Evolutionary conservation across 2,329 filamentous ascomycete species (phyloP).

Genomic region (Tympanopsis confertula): DNA sequence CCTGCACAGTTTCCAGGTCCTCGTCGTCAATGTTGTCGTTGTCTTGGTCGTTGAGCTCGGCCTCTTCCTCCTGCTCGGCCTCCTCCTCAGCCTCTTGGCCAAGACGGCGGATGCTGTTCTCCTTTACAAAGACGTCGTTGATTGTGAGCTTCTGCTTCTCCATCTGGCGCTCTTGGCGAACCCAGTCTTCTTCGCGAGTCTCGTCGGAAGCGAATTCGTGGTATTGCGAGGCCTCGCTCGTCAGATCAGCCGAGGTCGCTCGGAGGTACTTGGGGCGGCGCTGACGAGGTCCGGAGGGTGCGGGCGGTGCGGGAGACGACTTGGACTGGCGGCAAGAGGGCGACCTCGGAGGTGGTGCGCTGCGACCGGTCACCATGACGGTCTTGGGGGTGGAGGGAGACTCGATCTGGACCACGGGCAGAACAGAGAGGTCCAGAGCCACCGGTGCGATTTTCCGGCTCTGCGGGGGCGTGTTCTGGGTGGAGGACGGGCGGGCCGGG

Average conservation of each 20-base stretch:
- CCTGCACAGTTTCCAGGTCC: conserved; percentile 30
- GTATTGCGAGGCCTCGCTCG: conserved; percentile 53
- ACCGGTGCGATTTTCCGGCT: too few relatives aligned
- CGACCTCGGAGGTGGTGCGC: not conserved
- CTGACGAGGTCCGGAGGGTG: conserved; percentile 16
- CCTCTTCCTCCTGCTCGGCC: conserved; percentile 50
- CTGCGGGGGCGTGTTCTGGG: not conserved
- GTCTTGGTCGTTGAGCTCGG: conserved; percentile 13
- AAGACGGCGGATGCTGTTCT: conserved; percentile 75
- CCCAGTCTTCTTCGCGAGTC: conserved; percentile 82
- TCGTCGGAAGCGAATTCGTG: conserved; percentile 85
- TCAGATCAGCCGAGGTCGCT: conserved; percentile 8
- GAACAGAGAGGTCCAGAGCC: not conserved
- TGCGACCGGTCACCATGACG: too few relatives aligned
- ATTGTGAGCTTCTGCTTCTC: conserved; percentile 63
- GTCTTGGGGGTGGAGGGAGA: not conserved
- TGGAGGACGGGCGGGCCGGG: not conserved
- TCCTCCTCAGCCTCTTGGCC: conserved; percentile 88
- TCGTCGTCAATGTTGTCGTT: conserved; percentile 36
- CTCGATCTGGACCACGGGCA: not conserved
- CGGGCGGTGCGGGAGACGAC: too few relatives aligned
- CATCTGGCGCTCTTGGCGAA: conserved; percentile 53
- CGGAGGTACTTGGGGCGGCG: conserved; percentile 19
- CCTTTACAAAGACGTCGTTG: conserved; percentile 78
- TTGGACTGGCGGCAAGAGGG: not conserved